phyloP scores from a whole-genome alignment of 2,329 filamentous ascomycete genomes.

The Biscogniauxia mediterranea region DNA sequence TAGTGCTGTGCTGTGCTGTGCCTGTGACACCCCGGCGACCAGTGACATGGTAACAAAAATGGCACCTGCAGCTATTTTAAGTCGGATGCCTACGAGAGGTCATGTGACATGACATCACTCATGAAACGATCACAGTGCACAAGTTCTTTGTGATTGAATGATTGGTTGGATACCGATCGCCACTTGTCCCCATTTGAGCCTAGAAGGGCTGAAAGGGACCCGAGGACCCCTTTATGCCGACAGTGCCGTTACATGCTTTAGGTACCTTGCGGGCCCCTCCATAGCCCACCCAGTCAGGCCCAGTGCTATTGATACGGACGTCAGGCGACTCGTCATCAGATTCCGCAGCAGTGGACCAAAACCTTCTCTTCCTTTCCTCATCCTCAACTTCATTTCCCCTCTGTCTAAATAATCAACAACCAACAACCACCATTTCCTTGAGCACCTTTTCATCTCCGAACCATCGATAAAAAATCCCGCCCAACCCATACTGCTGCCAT shows the following conservation, averaged over 20 bases:
- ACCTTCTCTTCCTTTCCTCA: slow-evolving; percentile 2
- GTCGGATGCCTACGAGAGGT: background rate
- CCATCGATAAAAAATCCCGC: slow-evolving; percentile 18
- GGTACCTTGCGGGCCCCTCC: background rate
- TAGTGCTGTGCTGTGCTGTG: too few relatives aligned
- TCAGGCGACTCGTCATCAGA: background rate
- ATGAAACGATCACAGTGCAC: background rate
- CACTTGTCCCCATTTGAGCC: slow-evolving; percentile 4
- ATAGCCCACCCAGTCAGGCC: background rate
- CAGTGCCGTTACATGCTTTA: background rate
- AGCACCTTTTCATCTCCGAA: slow-evolving; percentile 4
- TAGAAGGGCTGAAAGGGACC: background rate
- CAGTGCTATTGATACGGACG: background rate
- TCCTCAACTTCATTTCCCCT: slow-evolving; percentile 13
- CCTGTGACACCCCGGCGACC: too few relatives aligned
- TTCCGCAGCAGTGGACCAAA: slow-evolving; percentile 1
- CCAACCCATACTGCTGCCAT: slow-evolving; percentile 6
- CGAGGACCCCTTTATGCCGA: background rate
- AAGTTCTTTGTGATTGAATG: slow-evolving; percentile 8
- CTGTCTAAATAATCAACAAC: slow-evolving; percentile 14
- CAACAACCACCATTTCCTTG: slow-evolving; percentile 3
- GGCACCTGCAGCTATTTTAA: too few relatives aligned
- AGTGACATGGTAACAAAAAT: too few relatives aligned
- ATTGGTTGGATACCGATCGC: background rate
- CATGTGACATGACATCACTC: slow-evolving; percentile 17